Evolutionary conservation across 1,284 basidiomycete species (phyloP).

Genomic region (Ganoderma resinaceum): DNA sequence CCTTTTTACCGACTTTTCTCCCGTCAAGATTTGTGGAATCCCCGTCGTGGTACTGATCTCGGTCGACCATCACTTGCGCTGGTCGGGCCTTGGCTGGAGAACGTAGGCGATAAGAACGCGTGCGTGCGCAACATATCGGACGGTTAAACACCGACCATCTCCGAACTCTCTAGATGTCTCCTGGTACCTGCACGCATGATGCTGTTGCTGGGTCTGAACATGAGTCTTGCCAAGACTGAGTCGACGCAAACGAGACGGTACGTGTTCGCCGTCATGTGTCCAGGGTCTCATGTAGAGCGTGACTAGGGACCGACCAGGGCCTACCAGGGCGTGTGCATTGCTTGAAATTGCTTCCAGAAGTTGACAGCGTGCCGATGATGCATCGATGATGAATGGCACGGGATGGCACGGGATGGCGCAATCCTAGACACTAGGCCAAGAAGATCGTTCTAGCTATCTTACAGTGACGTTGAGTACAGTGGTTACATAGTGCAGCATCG

Average conservation of each 20-base stretch:
- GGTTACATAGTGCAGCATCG: neutral
- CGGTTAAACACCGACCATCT: constrained; percentile 69
- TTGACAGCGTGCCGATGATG: neutral
- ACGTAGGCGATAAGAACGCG: too few species aligned
- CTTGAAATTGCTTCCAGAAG: neutral
- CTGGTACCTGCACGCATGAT: constrained; percentile 69
- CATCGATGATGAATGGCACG: neutral
- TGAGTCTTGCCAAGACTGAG: too few species aligned
- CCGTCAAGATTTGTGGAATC: too few species aligned
- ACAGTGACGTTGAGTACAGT: neutral
- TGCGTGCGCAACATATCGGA: too few species aligned
- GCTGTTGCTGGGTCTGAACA: constrained; percentile 62
- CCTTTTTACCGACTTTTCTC: too few species aligned
- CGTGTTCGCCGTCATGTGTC: too few species aligned
- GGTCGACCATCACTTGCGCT: constrained; percentile 44
- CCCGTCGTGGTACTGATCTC: too few species aligned
- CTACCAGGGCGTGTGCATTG: neutral
- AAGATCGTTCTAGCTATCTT: neutral
- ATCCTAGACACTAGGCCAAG: neutral
- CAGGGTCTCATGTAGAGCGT: too few species aligned
- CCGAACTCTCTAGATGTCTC: constrained; percentile 89
- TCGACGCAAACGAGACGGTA: too few species aligned
- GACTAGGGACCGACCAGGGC: too few species aligned
- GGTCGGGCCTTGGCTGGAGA: constrained; percentile 82
- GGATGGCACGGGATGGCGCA: neutral